Base-by-base conservation (phyloP, 306 rosid genomes). In the Quercus robur region DNA sequence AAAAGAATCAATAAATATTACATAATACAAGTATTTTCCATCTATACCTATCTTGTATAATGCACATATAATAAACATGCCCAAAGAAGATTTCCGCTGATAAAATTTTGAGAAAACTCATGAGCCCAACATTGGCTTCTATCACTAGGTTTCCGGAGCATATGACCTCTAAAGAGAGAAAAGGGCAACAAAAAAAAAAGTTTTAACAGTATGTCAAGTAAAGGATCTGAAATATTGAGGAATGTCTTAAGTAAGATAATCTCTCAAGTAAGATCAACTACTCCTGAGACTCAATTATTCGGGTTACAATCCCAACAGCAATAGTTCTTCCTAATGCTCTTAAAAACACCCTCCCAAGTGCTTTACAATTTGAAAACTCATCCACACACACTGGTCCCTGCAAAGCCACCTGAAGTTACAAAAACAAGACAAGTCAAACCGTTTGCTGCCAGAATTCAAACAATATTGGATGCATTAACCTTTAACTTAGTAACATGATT, bases 311-410 rank as follows among this genome's bases (percentile, higher is more conserved):
- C 52, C 99, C 99, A 12, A 95, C 92, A 0, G 94, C 97, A 23
- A 90, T 73, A 7, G 99, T 95, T 81, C 96, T 89, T 73, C 99
- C 99, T 76, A 76, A 52, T 25, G 96, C 79, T 91, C 99, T 91
- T 7, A 95, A 82, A 74, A 88, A 91, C 69, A 90, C 97, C 84
- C 99, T 86, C 55, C 98, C 98, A 57, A 95, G 93, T 30, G 93
- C 97, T 82, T 86, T 92, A 58, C 91, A 88, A 1, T 78, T 90
- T 13, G 96, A 88, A 84, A 87, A 89, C 82, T 88, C 89, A 35
- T 90, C 89, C 41, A 89, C 98, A 61, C 99, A 95, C 68, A 95
- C 93, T 3, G 97, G 86, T 52, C 84, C 90, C 0, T 85, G 86
- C 90, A 95, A 85, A 71, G 68, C 69, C 26, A 93, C 98, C 99